Conservation (phyloP, 2,329 filamentous ascomycete species). For the Mycosphaerella sp. region DNA sequence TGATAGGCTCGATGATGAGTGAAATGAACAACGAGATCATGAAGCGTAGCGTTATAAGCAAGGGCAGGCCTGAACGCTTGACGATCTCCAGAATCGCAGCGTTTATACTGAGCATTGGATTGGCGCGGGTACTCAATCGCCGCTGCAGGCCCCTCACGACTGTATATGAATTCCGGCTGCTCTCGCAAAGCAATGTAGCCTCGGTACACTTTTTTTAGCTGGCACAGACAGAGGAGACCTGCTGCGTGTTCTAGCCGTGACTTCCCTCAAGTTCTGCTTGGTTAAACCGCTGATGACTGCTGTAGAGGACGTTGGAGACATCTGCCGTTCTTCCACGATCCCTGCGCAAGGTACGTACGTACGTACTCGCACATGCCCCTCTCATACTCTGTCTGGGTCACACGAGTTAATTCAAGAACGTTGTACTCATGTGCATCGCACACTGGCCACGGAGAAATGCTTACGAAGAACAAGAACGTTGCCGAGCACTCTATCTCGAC, state of each 20-base stretch:
- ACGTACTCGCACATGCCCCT: neutral
- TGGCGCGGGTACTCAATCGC: neutral
- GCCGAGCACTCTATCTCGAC: neutral
- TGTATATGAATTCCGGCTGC: constrained; percentile 6
- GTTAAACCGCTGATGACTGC: neutral
- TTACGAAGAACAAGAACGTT: neutral
- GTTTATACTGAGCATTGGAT: constrained; percentile 4
- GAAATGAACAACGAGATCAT: constrained; percentile 25
- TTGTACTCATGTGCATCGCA: neutral
- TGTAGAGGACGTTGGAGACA: neutral
- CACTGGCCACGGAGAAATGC: constrained; percentile 1
- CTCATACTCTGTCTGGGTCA: neutral
- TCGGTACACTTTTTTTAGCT: neutral
- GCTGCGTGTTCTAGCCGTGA: neutral
- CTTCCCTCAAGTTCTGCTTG: neutral
- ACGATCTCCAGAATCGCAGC: constrained; percentile 5
- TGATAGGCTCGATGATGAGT: constrained; percentile 38
- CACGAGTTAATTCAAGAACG: neutral
- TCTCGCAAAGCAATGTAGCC: neutral
- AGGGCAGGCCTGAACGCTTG: neutral
- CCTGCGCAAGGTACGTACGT: neutral
- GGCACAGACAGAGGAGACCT: neutral
- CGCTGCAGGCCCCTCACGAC: neutral
- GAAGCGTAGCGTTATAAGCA: constrained; percentile 4
- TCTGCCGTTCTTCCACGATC: neutral